Percentiles rank a stretch among this genome's conserved stretches.
Conservation (phyloP, 352 stramenopile species). For the Salisapilia sapeloensis region DNA sequence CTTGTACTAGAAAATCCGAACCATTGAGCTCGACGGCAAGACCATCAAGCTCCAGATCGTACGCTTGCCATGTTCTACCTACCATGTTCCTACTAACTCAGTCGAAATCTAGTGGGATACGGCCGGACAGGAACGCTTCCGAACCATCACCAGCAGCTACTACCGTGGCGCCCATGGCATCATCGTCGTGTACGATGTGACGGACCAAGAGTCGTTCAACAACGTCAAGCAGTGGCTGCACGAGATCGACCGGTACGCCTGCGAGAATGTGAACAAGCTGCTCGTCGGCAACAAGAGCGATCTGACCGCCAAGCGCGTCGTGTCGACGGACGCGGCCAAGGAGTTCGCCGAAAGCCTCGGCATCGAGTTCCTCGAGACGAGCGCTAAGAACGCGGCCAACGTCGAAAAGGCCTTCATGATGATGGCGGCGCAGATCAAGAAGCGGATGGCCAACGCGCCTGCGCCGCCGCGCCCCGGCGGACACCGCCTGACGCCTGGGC, state of each 20-base stretch:
- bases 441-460: constrained; percentile 77
- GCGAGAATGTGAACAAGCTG: constrained; percentile 93
- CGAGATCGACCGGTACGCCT: constrained; percentile 87
- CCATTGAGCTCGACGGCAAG: constrained; percentile 98
- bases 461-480: constrained; percentile 40
- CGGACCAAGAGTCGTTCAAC: constrained; percentile 94
- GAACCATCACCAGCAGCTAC: constrained; percentile 98
- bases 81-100: background rate
- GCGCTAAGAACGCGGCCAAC: constrained; percentile 80
- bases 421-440: constrained; percentile 87
- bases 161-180: constrained; percentile 98
- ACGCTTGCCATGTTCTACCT: constrained; percentile 4
- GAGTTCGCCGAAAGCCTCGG: constrained; percentile 77
- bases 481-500: constrained; percentile 39
- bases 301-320: constrained; percentile 86
- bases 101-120: constrained; percentile 90
- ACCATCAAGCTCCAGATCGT: constrained; percentile 99
- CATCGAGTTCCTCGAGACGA: constrained; percentile 82
- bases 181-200: constrained; percentile 99
- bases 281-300: constrained; percentile 98
- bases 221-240: constrained; percentile 98
- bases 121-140: constrained; percentile 98
- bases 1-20: constrained; percentile 92
- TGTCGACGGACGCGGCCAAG: constrained; percentile 88
- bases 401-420: constrained; percentile 87